Evolutionary conservation across 176 grass and related monocot genomes (phyloP).

Genomic region (Lolium perenne): DNA sequence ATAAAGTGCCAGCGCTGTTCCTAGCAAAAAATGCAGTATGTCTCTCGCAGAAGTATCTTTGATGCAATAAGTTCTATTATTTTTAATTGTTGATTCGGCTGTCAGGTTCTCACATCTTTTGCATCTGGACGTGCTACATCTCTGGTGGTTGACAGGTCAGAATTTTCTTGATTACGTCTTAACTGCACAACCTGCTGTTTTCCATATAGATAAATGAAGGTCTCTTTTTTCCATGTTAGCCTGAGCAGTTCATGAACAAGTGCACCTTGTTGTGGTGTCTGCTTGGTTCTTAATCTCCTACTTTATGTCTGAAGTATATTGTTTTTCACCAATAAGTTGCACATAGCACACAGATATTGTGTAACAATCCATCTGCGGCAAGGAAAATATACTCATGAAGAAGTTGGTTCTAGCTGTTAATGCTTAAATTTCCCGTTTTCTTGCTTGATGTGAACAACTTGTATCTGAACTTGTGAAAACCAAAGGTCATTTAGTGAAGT

Average conservation of each 20-base stretch:
- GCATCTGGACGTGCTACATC: slow-evolving; percentile 97
- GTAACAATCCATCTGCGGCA: not conserved
- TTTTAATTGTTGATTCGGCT: slow-evolving; percentile 42
- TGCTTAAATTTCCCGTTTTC: not conserved
- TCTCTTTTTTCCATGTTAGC: slow-evolving; percentile 19
- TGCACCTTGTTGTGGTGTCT: not conserved
- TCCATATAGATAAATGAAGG: slow-evolving; percentile 5
- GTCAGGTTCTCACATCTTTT: slow-evolving; percentile 98
- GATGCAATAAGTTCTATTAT: slow-evolving; percentile 41
- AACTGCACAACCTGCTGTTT: slow-evolving; percentile 11
- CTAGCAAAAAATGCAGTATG: slow-evolving; percentile 99
- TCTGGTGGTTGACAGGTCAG: slow-evolving; percentile 96
- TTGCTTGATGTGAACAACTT: slow-evolving; percentile 16
- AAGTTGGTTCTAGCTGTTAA: not conserved
- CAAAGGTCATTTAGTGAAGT: not conserved
- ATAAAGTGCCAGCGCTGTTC: slow-evolving; percentile 97
- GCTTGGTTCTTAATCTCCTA: not conserved
- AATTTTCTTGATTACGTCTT: slow-evolving; percentile 26
- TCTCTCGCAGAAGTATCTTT: slow-evolving; percentile 40
- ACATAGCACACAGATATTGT: not conserved
- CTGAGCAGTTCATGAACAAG: slow-evolving; percentile 24
- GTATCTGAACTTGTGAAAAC: not conserved
- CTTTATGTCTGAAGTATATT: slow-evolving; percentile 27
- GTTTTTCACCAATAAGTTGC: slow-evolving; percentile 22
- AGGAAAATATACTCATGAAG: slow-evolving; percentile 25